Base-by-base conservation (phyloP, 805 yeast species). In the Metschnikowia amazonensis region DNA sequence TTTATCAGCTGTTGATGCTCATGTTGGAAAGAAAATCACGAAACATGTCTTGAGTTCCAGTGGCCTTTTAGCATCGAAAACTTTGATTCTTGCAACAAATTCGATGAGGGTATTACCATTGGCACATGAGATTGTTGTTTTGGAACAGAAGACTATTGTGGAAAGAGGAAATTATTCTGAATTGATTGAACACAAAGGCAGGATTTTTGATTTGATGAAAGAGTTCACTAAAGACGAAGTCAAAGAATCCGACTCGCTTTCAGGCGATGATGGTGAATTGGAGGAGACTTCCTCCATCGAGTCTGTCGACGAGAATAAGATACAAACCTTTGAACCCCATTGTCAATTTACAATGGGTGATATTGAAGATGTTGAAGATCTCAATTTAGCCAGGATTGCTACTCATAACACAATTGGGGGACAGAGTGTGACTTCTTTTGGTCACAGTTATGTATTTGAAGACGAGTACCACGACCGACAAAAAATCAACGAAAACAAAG, bases 1-100 rank as follows among this genome's bases (percentile, higher is more conserved):
- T 21, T 65, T 83, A 46, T 76, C 84, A 52, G 89, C 89, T 2
- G 89, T 83, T 16, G 89, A 83, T 65, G 80, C 86, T 2, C 82
- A 82, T 58, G 89, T 83, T 41, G 80, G 84, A 36, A 75, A 69
- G 49, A 75, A 72, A 43, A 75, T 81, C 43, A 73, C 78, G 50
- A 67, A 76, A 5, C 56, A 71, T 31, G 84, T 81, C 13, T 54
- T 66, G 42, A 46, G 64, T 32, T 57, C 80, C 14, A 67, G 72
- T 29, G 86, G 86, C 21, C 52, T 82, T 11, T 63, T 82, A 41
- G 65, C 67, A 7, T 60, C 74, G 2, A 81, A 80, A 53, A 77
- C 85, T 3, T 67, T 78, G 25, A 65, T 82, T 32, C 64, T 82
- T 43, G 74, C 84, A 3, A 82, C 88, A 1, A 82, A 82, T 58